phyloP scores from a whole-genome alignment of 768 basidiomycete genomes.

The Dentipellis sp. region DNA sequence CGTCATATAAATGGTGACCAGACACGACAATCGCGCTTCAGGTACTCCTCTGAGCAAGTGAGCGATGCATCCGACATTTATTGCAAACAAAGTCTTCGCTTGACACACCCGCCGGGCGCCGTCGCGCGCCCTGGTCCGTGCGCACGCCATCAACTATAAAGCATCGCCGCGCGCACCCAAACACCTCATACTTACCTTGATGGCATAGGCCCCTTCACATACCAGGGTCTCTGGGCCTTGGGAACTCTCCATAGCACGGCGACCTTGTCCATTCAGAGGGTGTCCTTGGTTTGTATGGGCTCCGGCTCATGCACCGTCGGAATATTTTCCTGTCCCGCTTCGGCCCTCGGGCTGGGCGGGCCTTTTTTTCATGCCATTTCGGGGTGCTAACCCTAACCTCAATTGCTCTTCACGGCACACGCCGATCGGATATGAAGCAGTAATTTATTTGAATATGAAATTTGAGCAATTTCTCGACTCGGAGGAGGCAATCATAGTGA shows the following conservation, averaged over 20 bases:
- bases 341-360: slow-evolving; percentile 31
- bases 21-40: too few species aligned
- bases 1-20: too few species aligned
- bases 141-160: neutral
- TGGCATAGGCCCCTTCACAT: slow-evolving; percentile 19
- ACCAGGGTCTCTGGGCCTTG: slow-evolving; percentile 18
- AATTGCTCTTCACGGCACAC: neutral
- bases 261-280: slow-evolving; percentile 20
- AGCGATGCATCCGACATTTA: too few species aligned
- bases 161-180: neutral
- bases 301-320: slow-evolving; percentile 69
- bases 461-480: too few species aligned
- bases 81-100: too few species aligned
- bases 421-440: too few species aligned
- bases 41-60: too few species aligned
- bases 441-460: too few species aligned
- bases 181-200: slow-evolving; percentile 21
- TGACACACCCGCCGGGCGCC: neutral
- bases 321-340: slow-evolving; percentile 74
- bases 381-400: slow-evolving; percentile 32
- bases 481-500: too few species aligned
- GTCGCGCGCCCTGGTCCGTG: neutral
- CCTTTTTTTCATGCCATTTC: slow-evolving; percentile 20
- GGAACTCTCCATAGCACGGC: slow-evolving; percentile 20
- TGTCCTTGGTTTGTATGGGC: slow-evolving; percentile 31